Evolutionary conservation across 805 yeast genomes (phyloP).

Genomic region (Yarrowia bubula): DNA sequence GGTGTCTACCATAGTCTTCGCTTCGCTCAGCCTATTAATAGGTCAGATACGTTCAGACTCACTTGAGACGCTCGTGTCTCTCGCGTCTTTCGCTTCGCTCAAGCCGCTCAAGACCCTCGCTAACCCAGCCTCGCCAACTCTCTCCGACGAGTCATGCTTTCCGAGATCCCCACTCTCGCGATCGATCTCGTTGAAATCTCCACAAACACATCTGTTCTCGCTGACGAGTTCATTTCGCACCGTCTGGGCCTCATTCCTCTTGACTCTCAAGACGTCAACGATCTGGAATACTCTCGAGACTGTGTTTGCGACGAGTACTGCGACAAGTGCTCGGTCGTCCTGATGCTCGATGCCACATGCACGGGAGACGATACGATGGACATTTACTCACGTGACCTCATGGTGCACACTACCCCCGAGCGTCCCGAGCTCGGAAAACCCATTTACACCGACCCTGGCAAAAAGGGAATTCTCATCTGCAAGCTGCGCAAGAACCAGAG

Average conservation of each 20-base stretch:
- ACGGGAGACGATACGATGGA: slow-evolving; percentile 84
- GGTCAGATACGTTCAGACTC: too few relatives aligned
- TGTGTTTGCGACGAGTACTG: slow-evolving; percentile 98
- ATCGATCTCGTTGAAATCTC: slow-evolving; percentile 95
- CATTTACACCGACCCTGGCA: slow-evolving; percentile 70
- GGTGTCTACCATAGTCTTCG: too few relatives aligned
- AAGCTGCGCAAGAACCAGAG: slow-evolving; percentile 92
- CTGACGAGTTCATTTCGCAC: slow-evolving; percentile 95
- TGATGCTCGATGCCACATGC: slow-evolving; percentile 83
- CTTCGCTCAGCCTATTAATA: too few relatives aligned
- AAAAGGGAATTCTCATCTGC: slow-evolving; percentile 85
- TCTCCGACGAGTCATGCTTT: slow-evolving; percentile 83
- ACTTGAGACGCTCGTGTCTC: too few relatives aligned
- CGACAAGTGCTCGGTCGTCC: slow-evolving; percentile 87
- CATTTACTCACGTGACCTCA: slow-evolving; percentile 81
- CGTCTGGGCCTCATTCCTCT: slow-evolving; percentile 90
- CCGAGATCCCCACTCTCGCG: slow-evolving; percentile 96
- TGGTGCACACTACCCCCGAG: slow-evolving; percentile 47
- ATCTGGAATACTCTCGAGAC: slow-evolving; percentile 76
- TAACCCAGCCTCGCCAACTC: slow-evolving; percentile 70
- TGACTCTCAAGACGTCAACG: slow-evolving; percentile 77
- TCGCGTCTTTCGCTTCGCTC: background rate
- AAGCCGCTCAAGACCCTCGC: background rate
- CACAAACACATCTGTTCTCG: slow-evolving; percentile 87
- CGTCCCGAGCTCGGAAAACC: slow-evolving; percentile 66